Conservation (phyloP, 129 eudicot species). For the Flaveria linearis region DNA sequence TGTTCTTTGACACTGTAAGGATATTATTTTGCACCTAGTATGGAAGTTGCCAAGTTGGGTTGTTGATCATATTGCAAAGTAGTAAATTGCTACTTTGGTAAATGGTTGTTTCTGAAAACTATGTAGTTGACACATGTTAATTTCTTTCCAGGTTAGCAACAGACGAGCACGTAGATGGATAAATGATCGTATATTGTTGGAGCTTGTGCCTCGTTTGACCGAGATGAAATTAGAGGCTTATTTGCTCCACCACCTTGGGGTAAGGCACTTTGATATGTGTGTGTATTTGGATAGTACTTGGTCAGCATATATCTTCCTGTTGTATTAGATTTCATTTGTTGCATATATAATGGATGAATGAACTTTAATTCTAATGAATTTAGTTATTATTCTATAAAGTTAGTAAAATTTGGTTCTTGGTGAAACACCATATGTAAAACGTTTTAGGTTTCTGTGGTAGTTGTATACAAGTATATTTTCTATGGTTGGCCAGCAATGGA, state of each 20-base stretch:
- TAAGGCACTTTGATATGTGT: conserved; percentile 22
- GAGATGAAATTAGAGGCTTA: conserved; percentile 91
- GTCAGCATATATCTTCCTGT: background rate
- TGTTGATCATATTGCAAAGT: background rate
- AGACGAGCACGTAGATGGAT: conserved; percentile 85
- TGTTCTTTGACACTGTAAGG: too few relatives aligned
- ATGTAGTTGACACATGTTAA: conserved; percentile 2
- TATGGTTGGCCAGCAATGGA: background rate
- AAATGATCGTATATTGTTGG: conserved; percentile 82
- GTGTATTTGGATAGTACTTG: background rate
- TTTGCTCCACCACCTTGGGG: conserved; percentile 99
- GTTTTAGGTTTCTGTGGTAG: background rate
- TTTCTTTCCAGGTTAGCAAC: conserved; percentile 68
- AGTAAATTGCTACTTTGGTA: background rate
- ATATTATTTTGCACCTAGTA: too few relatives aligned
- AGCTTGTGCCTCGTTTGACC: conserved; percentile 89
- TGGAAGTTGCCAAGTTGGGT: background rate
- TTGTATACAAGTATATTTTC: background rate
- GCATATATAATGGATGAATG: background rate
- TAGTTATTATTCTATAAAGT: background rate
- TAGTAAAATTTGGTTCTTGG: conserved; percentile 9
- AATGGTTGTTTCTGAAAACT: background rate
- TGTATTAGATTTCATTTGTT: background rate
- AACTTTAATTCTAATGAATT: conserved; percentile 5
- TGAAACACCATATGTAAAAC: background rate